Evolutionary conservation across 129 eudicot species (phyloP), one percentile per base, ranked within the genome.

Genomic region (Heracleum sosnowskyi): DNA sequence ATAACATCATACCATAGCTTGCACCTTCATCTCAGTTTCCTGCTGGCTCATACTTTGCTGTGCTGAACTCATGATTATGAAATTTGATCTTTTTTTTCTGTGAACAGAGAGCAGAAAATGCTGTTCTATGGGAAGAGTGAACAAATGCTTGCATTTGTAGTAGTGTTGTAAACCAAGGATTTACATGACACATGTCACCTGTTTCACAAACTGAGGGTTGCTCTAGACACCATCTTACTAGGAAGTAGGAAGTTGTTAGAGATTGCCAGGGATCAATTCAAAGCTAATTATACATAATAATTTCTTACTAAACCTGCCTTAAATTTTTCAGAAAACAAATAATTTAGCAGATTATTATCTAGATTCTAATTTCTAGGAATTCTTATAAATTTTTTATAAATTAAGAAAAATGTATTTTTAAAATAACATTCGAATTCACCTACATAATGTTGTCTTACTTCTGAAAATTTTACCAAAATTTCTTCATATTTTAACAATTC

Each of bases 211-310:
- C 33, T 26, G 31, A 55, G 64, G 64, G 31, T 55, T 55, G 64
- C 13, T 55, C 13, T 24, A 55, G 64, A 55, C 31, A 55, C 15
- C 64, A 24, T 55, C 31, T 22, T 7, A 24, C 64, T 8, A 55
- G 64, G 64, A 51, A 51, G 12, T 55, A 55, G 64, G 64, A 60
- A n/a, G 68, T 60, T 60, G 68, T 60, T 60, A 36, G 64, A 60
- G 68, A 26, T n/a, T 11, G 10, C 1, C 34, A n/a, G 68, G 64
- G 68, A 60, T 60, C 68, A n/a, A n/a, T 60, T 60, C 68, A 60
- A 60, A 60, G 33, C 33, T 60, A 26, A n/a, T 9, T 60, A 18
- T 17, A 17, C 57, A n/a, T n/a, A n/a, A n/a, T n/a, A n/a, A n/a
- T n/a, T n/a, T n/a, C n/a, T n/a, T n/a, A n/a, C n/a, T n/a, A n/a